Base-by-base conservation (phyloP, 257 asterid genomes). In the Nicotiana noctiflora region DNA sequence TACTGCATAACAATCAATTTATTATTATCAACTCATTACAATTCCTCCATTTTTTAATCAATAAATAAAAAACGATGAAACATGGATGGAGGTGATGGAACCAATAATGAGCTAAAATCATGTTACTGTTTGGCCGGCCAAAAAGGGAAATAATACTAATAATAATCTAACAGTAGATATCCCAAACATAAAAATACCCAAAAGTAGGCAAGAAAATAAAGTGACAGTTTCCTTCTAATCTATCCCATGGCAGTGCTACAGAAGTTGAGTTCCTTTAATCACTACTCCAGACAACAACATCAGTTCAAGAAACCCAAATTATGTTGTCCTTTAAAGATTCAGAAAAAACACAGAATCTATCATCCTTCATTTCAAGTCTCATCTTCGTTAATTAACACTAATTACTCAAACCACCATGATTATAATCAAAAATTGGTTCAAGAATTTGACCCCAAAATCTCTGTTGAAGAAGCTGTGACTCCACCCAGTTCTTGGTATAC, bases 401-500 rank as follows among this genome's bases (percentile, higher is more conserved):
- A 13, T 51, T 11, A 51, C 56, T 51, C 56, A 51, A 4, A 51
- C 6, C 14, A 51, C 18, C 56, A 3, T 62, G n/a, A 25, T 12
- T 19, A 49, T 79, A 64, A 85, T 53, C 67, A 76, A 77, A 81
- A 82, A 67, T 15, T 90, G 84, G 83, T 90, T 49, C 81, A 68
- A 72, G 88, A 86, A 86, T 94, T 94, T 86, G 70, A 92, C 57
- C 98, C 98, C 29, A 55, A 74, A 79, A 92, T 93, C 25, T 92
- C 98, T 0, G 80, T 90, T 12, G 95, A 92, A 82, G 92, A 88
- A 87, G 97, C 97, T 1, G 27, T 65, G 18, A 93, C 95, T 67
- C 98, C 98, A 4, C 98, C 98, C 2, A 89, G 91, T 85, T 89
- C 92, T 34, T 93, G 98, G 96, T 94, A 94, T 77, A 90, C 90